Base-by-base conservation (phyloP, 2,329 filamentous ascomycete genomes). In the Clarireedia hainanense region DNA sequence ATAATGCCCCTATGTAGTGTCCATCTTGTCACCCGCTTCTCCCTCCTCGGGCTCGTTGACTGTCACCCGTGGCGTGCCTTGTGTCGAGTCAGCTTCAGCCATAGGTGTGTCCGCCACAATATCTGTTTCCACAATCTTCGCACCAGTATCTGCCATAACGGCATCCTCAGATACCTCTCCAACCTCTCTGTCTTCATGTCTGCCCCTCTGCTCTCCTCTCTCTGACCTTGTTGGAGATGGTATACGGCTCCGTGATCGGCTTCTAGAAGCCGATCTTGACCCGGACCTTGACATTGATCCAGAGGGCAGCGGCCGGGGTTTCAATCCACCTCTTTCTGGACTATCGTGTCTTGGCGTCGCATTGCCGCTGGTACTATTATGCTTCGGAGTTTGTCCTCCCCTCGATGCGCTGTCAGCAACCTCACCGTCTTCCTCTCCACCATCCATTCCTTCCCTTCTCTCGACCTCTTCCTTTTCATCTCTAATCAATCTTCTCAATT, bases 381-480 rank as follows among this genome's bases (percentile, higher is more conserved):
- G 73, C 52, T 74, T 71, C 50, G 80, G 79, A 39, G 78, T 82
- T 46, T 75, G 73, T 10, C 75, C 79, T 2, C 71, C 73, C 34
- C 71, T 71, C 54, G 79, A 79, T 5, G 71, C 79, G n/a, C 20
- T n/a, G 5, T 74, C 79, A 39, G 84, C 83, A 63, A 85, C 77
- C 63, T 85, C 77, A 4, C 74, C 77, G 59, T 79, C 85, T 15
- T 76, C 80, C 48, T 83, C 85, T 61, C 61, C 65, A 27, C 61
- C 67, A 55, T 83, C 84, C 83, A 90, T 90, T 30, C 89, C 90
- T 70, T 95, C 90, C 54, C 90, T 81, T 43, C 89, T 78, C 72
- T 96, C 91, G 0, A 94, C 89, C 72, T 96, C 91, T 70, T 96
- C 91, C 73, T 96, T 95, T 76, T 96, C 92, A 67, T 96, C 91